Evolutionary conservation across 768 basidiomycete genomes (phyloP).

Genomic region (Xerocomus brunneocitrinus): DNA sequence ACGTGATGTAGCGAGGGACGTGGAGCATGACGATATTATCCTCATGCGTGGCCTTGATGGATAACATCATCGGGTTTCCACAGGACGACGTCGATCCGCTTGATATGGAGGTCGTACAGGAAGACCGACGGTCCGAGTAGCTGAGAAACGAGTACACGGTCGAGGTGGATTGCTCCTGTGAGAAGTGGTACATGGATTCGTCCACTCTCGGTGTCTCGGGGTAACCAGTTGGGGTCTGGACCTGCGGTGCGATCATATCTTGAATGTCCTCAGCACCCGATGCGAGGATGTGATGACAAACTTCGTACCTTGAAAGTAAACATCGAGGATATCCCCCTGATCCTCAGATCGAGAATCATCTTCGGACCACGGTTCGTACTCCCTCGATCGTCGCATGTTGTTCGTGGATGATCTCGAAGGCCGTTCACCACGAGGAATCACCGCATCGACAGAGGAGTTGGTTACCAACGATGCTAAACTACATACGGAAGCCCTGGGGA

Average conservation of each 20-base stretch:
- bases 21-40: constrained; percentile 62
- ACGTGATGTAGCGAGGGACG: constrained; percentile 41
- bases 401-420: constrained; percentile 8
- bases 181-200: constrained; percentile 4
- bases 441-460: constrained; percentile 52
- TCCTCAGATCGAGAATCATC: constrained; percentile 23
- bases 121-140: constrained; percentile 22
- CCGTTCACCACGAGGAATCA: constrained; percentile 40
- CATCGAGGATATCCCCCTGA: constrained; percentile 38
- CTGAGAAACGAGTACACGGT: constrained; percentile 5
- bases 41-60: constrained; percentile 63
- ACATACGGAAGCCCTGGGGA: constrained; percentile 40
- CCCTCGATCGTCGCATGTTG: constrained; percentile 11
- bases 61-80: constrained; percentile 30
- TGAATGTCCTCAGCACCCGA: constrained; percentile 2
- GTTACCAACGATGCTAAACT: constrained; percentile 58
- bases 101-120: constrained; percentile 33
- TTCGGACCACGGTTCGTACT: constrained; percentile 20
- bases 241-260: constrained; percentile 23
- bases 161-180: constrained; percentile 7
- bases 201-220: constrained; percentile 22
- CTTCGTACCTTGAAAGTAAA: constrained; percentile 38
- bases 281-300: background rate
- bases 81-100: constrained; percentile 34
- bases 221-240: constrained; percentile 8